Evolutionary conservation across 2,329 filamentous ascomycete genomes (phyloP), one percentile per base, ranked within the genome.

Genomic region (Annulohypoxylon truncatum): DNA sequence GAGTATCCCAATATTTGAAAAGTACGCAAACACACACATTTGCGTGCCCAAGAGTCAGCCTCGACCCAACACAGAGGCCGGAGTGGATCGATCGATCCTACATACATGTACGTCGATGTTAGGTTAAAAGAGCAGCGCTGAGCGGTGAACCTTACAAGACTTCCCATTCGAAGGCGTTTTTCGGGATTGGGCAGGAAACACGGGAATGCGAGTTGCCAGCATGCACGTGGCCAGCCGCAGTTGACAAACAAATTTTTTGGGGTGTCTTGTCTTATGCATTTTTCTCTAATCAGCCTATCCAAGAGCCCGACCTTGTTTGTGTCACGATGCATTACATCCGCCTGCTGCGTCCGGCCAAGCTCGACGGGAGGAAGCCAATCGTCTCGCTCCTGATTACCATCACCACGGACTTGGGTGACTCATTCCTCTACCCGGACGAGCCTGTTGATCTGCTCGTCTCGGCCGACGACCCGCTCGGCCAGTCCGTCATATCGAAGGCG

Each of bases 401-500:
- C 69, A 87, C 84, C 9, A 88, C 85, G 10, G 86, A 89, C 64
- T 79, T 88, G 1, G 84, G 86, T 29, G 86, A 89, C 71, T 79
- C 84, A 0, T 86, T 86, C 52, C 80, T 88, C 9, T 77, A 70
- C n/a, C 82, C 83, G 0, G 76, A 79, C 12, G 73, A 75, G 15
- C 80, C 84, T 3, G 63, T 87, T n/a, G 77, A 79, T 12, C 76
- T 88, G 2, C 73, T 72, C 8, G 73, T 81, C 12, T 58, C 77
- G 13, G 78, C 80, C 18, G 67, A 79, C 4, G 71, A 62, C 24
- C n/a, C 56, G 20, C 29, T 20, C 10, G 60, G 56, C 18, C 24
- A 61, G 64, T 18, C 60, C 7, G 24, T 63, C n/a, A 8, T 58
- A 9, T 56, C 47, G 8, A n/a, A 31, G 20, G 3, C 28, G 6